Conservation (phyloP, 1,284 basidiomycete species). For the Ustilago shanxiensis region DNA sequence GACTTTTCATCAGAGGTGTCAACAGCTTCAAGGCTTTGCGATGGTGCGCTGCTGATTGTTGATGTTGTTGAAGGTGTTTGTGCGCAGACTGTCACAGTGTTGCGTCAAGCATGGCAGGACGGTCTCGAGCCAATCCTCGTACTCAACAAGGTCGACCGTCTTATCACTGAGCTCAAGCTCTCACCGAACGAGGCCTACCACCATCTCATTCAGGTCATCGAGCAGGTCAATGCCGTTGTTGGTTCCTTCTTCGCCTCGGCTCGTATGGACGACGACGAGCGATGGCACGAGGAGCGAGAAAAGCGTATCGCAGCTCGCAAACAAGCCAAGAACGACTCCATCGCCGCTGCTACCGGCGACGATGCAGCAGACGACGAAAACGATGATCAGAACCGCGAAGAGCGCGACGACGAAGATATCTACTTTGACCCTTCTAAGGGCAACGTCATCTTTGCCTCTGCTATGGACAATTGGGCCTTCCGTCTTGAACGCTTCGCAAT, state of each 20-base stretch:
- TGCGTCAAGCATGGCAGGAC: slow-evolving; percentile 95
- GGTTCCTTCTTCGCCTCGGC: slow-evolving; percentile 95
- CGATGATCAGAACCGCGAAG: slow-evolving; percentile 73
- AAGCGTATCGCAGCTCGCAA: slow-evolving; percentile 81
- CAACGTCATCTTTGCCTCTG: slow-evolving; percentile 96
- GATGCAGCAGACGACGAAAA: slow-evolving; percentile 75
- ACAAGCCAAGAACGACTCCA: slow-evolving; percentile 71
- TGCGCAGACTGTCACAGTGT: slow-evolving; percentile 94
- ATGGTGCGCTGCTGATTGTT: slow-evolving; percentile 95
- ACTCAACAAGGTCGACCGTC: slow-evolving; percentile 96
- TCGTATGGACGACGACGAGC: slow-evolving; percentile 90
- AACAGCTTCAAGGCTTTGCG: slow-evolving; percentile 90
- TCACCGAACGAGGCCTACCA: slow-evolving; percentile 93
- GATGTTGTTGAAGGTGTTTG: slow-evolving; percentile 99
- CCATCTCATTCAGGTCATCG: slow-evolving; percentile 90
- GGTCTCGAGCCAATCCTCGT: slow-evolving; percentile 90
- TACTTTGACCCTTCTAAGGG: slow-evolving; percentile 97
- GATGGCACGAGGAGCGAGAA: slow-evolving; percentile 93
- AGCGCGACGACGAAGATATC: slow-evolving; percentile 91
- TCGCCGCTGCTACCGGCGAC: slow-evolving; percentile 67
- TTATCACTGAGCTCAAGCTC: slow-evolving; percentile 93
- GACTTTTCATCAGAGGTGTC: slow-evolving; percentile 98
- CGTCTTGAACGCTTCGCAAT: slow-evolving; percentile 92
- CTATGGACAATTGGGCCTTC: slow-evolving; percentile 98
- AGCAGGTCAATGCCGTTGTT: slow-evolving; percentile 98